Evolutionary conservation across 441 rosid species (phyloP).

Genomic region (Pelargonium myrrhifolium): DNA sequence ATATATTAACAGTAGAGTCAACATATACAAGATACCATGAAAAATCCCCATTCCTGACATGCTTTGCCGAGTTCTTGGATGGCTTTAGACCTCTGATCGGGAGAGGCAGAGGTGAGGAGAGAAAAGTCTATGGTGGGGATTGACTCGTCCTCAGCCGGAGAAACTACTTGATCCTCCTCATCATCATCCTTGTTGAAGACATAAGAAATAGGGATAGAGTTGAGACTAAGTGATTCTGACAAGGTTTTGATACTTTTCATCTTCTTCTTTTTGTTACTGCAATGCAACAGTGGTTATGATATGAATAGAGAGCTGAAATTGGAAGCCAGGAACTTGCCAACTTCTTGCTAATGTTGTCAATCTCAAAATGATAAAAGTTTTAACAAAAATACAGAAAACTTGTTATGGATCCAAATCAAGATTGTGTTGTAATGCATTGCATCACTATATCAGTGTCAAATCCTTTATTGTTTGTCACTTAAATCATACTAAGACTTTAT

Average conservation of each 20-base stretch:
- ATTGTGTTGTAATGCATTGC: no score
- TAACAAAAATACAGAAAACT: no score
- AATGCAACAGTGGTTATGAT: no score
- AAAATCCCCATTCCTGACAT: slow-evolving; percentile 57
- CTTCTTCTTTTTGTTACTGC: neutral
- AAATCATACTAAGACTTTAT: no score
- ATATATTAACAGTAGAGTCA: neutral
- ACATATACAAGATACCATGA: slow-evolving; percentile 28
- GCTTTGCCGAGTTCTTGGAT: slow-evolving; percentile 39
- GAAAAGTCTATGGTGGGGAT: slow-evolving; percentile 44
- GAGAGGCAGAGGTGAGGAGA: slow-evolving; percentile 27
- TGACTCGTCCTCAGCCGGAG: slow-evolving; percentile 18
- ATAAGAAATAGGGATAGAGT: slow-evolving; percentile 35
- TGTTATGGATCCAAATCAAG: no score
- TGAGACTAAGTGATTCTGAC: slow-evolving; percentile 33
- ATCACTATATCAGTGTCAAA: no score
- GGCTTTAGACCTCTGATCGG: slow-evolving; percentile 25
- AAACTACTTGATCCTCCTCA: slow-evolving; percentile 18
- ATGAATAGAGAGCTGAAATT: no score
- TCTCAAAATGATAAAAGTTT: no score
- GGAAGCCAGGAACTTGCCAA: no score
- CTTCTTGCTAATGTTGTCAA: no score
- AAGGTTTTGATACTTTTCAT: slow-evolving; percentile 23
- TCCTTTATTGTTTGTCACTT: no score
- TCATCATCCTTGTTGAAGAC: slow-evolving; percentile 16